Evolutionary conservation across 73 alveolate genomes (phyloP).

Genomic region (Paramecium biaurelia): DNA sequence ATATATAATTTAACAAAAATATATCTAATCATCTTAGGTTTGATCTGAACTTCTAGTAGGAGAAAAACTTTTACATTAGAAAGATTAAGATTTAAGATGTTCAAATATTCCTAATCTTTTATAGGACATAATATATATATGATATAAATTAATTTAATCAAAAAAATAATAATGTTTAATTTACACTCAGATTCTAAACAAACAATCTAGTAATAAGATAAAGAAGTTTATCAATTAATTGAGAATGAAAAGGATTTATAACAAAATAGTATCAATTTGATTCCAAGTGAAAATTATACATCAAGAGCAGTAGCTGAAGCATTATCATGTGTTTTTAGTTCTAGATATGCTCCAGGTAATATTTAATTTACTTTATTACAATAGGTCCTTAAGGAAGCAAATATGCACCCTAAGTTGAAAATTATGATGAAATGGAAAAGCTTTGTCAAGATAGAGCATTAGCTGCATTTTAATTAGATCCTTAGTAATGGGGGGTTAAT

Average conservation of each 20-base stretch:
- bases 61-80: no score
- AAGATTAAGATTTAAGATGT: no score
- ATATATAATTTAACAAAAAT: no score
- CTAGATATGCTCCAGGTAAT: constrained; percentile 61
- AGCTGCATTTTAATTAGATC: constrained; percentile 69
- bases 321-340: constrained; percentile 65
- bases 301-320: constrained; percentile 69
- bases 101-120: no score
- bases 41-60: no score
- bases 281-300: constrained; percentile 73
- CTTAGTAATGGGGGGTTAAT: constrained; percentile 80
- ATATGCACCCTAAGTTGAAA: constrained; percentile 65
- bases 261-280: constrained; percentile 65
- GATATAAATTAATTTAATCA: background rate
- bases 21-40: no score
- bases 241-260: constrained; percentile 63
- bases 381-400: constrained; percentile 72
- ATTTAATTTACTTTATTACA: background rate
- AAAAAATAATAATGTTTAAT: background rate
- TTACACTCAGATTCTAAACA: background rate
- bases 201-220: constrained; percentile 52
- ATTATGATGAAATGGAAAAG: constrained; percentile 71
- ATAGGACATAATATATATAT: no score
- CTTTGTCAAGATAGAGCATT: constrained; percentile 73
- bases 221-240: constrained; percentile 61